Base-by-base conservation (phyloP, 1,139 yeast genomes). In the Zygoascus meyerae region DNA sequence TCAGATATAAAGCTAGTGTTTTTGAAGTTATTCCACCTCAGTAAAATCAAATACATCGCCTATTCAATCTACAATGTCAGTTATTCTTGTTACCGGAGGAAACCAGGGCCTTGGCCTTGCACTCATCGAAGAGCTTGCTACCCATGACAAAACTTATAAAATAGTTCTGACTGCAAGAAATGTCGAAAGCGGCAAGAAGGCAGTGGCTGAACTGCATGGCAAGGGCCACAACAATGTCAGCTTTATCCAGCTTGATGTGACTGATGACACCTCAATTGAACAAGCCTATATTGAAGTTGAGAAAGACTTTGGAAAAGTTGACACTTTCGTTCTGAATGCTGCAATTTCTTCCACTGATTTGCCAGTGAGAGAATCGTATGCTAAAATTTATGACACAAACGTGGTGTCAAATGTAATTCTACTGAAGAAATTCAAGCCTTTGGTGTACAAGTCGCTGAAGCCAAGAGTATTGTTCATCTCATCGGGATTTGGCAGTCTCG, bases 311-410 rank as follows among this genome's bases (percentile, higher is more conserved):
- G 47, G 47, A 12, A 49, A 49, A 28, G 42, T 55, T 12, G 57
- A 55, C 42, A 49, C 53, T 36, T 21, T 55, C 40, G 48, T 55
- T 33, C 54, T 55, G 46, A 55, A 55, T 39, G 59, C 59, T 21
- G 59, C 54, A 2, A 42, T 52, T 33, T 38, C 40, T 28, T 36
- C 45, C 15, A 31, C 42, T 10, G 49, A 45, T 14, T 44, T 14
- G n/a, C 42, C 47, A 5, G 47, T 52, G 3, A 52, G 53, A 18
- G 54, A 55, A 8, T 44, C 36, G 5, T 58, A 51, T 40, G 49
- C 50, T 16, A 34, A 37, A 12, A 34, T 48, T 5, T 53, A 54
- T 50, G 49, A 51, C 30, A 42, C 54, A 30, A 59, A 59, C 38
- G 56, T 59, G 17, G 15, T 33, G 8, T 33, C 39, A 10, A 31